Base-by-base conservation (phyloP, 1,284 basidiomycete species). In the Irpex lacteus region DNA sequence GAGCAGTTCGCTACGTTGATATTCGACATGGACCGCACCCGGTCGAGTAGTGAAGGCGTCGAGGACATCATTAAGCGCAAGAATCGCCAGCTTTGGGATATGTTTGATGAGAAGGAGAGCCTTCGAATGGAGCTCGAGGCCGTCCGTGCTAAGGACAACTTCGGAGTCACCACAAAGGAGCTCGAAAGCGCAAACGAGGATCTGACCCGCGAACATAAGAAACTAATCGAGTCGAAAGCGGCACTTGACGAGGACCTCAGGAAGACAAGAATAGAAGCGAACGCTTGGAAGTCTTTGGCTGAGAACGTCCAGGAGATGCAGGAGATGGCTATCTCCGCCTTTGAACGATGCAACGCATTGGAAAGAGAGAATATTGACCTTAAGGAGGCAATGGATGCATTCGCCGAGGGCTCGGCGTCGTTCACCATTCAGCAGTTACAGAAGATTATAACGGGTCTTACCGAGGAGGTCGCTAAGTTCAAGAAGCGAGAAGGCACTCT, bases 341-440 rank as follows among this genome's bases (percentile, higher is more conserved):
- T 66, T 60, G 63, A 65, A 18, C 63, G 63, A 19, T 66, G 65
- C 59, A 68, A 69, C 60, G 63, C 65, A 6, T 63, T 70, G 60
- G 68, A 70, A 58, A 60, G 55, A 52, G 68, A 70, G 65, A 69
- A 69, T 60, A 40, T 21, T 26, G 68, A 68, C 55, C 66, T 70
- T 49, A 66, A 61, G 57, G 61, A 66, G 37, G 67, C 65, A 13
- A 65, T 70, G 61, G 59, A 69, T 52, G 60, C 68, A 13, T 70
- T 70, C 60, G 67, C 68, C 0, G 66, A 63, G 40, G 68, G 69
- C 8, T 70, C 69, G 6, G 58, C 65, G 21, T 59, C 63, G 5
- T 60, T 36, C 26, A 69, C 67, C 9, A 61, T 70, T 50, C 65
- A 68, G 38, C 61, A 69, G 26, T 60, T 70, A 32, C 68, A 68